Evolutionary conservation across 169 alveolate genomes (phyloP).

Genomic region (Theileria annulata): DNA sequence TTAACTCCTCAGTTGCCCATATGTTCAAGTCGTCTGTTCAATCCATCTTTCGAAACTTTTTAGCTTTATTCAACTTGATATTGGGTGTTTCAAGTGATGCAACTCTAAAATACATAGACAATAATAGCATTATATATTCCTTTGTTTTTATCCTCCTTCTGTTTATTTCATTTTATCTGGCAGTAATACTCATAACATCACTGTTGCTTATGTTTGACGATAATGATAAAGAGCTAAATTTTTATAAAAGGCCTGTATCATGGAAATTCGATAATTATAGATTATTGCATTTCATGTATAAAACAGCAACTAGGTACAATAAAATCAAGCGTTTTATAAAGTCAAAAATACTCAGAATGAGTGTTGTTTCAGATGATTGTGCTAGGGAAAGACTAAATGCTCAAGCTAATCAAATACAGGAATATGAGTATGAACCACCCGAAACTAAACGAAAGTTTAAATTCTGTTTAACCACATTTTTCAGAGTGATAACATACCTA

Average conservation of each 20-base stretch:
- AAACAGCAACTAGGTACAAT: not conserved
- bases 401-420: not conserved
- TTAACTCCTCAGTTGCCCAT: constrained; percentile 45
- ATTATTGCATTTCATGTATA: not conserved
- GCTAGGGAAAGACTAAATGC: not conserved
- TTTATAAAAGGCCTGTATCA: constrained; percentile 4
- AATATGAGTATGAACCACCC: not conserved
- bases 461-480: not conserved
- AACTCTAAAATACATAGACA: constrained; percentile 23
- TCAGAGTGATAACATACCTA: not conserved
- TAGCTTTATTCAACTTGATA: constrained; percentile 30
- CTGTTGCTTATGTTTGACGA: constrained; percentile 37
- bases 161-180: constrained; percentile 32
- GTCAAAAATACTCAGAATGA: not conserved
- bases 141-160: constrained; percentile 13
- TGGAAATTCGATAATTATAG: constrained; percentile 34
- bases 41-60: constrained; percentile 30
- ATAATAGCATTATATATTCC: constrained; percentile 26
- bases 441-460: not conserved
- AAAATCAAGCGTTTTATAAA: not conserved
- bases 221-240: constrained; percentile 6
- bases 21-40: constrained; percentile 8
- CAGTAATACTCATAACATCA: constrained; percentile 25
- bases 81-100: constrained; percentile 31
- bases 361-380: not conserved